These are phyloP conservation scores for Lophiotrema nucula DNA, from an alignment of 495 filamentous ascomycete species.

Conservation along the genomic window DNA sequence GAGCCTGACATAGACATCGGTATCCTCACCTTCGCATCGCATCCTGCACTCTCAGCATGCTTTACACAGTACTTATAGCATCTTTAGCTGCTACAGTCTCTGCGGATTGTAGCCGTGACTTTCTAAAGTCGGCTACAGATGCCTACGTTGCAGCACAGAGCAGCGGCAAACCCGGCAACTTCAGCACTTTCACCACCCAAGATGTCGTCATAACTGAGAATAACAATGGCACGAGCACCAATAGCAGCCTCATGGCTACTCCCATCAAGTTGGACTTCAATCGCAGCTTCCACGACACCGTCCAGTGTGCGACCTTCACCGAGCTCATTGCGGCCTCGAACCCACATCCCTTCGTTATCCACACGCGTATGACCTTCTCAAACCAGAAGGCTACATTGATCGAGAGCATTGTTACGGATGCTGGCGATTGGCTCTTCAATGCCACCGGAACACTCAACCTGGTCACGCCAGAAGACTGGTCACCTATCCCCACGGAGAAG, in stretches of 20 bases:
- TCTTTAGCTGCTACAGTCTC: not conserved
- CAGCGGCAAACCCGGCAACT: not conserved
- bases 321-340: conserved; percentile 11
- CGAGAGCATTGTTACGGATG: conserved; percentile 14
- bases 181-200: not conserved
- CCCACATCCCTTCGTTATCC: conserved; percentile 24
- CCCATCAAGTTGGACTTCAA: conserved; percentile 9
- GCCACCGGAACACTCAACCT: conserved; percentile 16
- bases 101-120: conserved; percentile 2
- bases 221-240: not conserved
- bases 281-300: conserved; percentile 18
- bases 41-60: not conserved
- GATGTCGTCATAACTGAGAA: conserved; percentile 17
- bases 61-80: not conserved
- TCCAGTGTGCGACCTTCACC: conserved; percentile 14
- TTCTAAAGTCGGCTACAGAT: conserved; percentile 7
- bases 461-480: conserved; percentile 7
- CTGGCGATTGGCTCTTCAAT: conserved; percentile 25
- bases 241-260: not conserved
- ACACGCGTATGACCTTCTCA: conserved; percentile 13
- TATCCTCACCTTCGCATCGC: too few species aligned
- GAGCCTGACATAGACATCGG: too few species aligned
- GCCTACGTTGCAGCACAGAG: conserved; percentile 2
- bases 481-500: conserved; percentile 8
- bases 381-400: conserved; percentile 14